These are phyloP conservation scores for Fusarium succisae DNA, from an alignment of 2,329 filamentous ascomycete genomes.

Conservation along the genomic window DNA sequence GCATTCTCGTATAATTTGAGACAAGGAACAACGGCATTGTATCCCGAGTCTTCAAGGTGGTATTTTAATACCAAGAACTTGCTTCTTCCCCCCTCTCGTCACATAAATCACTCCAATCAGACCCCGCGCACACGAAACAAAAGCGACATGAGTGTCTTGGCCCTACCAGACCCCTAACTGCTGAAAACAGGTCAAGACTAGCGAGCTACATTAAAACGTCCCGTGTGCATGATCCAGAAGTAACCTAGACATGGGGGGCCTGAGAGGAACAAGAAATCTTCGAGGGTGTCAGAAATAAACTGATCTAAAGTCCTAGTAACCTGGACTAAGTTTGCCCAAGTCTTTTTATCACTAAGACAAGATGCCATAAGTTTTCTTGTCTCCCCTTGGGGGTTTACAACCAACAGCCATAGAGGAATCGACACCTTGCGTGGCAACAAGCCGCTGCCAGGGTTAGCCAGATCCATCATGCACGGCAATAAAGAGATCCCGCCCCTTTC, in stretches of 20 bases:
- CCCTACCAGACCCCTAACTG: background rate
- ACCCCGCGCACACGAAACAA: background rate
- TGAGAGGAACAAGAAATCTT: background rate
- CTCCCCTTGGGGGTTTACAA: accelerated
- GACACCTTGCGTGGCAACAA: background rate
- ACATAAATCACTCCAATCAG: background rate
- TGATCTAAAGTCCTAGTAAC: accelerated
- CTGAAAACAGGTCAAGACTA: background rate
- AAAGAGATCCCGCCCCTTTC: background rate
- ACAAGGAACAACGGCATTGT: background rate
- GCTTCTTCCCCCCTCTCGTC: background rate
- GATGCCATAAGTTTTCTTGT: background rate
- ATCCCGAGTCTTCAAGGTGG: background rate
- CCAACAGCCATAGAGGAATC: background rate
- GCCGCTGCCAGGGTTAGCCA: background rate
- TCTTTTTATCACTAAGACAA: background rate
- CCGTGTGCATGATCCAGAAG: background rate
- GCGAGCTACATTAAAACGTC: background rate
- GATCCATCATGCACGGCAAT: background rate
- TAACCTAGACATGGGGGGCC: background rate
- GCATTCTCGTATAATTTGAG: background rate
- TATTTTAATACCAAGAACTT: background rate
- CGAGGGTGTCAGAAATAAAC: accelerated
- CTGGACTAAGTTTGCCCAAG: accelerated
- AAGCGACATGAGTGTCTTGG: background rate